Evolutionary conservation across 140 eudicot genomes (phyloP).

Genomic region (Flaveria floridana): DNA sequence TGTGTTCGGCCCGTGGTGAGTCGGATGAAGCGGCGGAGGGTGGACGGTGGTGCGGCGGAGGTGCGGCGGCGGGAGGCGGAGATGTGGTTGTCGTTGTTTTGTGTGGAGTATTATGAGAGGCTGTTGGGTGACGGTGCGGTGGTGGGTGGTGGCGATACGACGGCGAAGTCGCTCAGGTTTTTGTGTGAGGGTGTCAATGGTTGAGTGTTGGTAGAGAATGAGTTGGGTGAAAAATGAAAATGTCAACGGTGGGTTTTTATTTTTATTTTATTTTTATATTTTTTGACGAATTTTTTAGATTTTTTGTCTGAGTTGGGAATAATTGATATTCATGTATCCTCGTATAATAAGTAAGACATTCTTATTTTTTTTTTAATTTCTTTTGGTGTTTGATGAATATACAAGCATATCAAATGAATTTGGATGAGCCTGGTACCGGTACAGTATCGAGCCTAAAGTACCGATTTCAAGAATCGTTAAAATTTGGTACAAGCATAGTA

Average conservation of each 20-base stretch:
- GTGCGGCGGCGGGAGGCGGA: slow-evolving; percentile 57
- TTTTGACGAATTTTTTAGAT: not conserved
- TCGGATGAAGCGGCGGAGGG: slow-evolving; percentile 37
- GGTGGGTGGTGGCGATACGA: slow-evolving; percentile 37
- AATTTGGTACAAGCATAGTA: too few species aligned
- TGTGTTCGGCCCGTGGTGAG: slow-evolving; percentile 71
- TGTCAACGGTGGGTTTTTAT: not conserved
- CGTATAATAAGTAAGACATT: not conserved
- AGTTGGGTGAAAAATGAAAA: not conserved
- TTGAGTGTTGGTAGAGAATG: not conserved
- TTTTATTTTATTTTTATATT: not conserved
- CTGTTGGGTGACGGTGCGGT: slow-evolving; percentile 38
- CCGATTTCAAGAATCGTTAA: too few species aligned
- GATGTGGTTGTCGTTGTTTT: slow-evolving; percentile 73
- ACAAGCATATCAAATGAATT: too few species aligned
- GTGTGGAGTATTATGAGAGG: slow-evolving; percentile 89
- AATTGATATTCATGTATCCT: not conserved
- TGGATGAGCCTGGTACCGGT: too few species aligned
- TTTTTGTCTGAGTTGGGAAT: slow-evolving; percentile 6
- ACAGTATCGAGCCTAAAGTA: too few species aligned
- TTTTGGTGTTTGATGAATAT: too few species aligned
- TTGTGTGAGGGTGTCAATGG: slow-evolving; percentile 64
- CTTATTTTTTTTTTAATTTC: not conserved
- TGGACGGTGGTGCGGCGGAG: slow-evolving; percentile 35
- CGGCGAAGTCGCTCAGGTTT: slow-evolving; percentile 76